A percentile compares a stretch with the other conserved stretches of the same genome.
Evolutionary conservation across 1,284 basidiomycete species (phyloP).

Genomic region (Apiotrichum montevideense): DNA sequence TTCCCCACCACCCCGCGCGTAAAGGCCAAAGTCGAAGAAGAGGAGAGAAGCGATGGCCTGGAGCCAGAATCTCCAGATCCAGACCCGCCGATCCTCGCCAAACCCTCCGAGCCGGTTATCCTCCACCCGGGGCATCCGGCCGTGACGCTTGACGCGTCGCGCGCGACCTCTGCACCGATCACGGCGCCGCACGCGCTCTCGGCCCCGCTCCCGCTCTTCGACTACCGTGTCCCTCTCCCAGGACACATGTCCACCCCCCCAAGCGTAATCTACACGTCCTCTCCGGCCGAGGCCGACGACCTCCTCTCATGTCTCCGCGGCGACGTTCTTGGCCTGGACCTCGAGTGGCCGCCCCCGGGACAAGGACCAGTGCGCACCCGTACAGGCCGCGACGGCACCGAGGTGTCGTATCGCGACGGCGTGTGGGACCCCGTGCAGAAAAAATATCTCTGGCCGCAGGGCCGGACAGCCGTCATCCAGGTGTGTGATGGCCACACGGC

Average conservation of each 20-base stretch:
- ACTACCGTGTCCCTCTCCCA: conserved; percentile 8
- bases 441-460: conserved; percentile 19
- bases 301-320: conserved; percentile 32
- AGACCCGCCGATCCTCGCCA: too few relatives aligned
- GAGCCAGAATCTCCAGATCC: too few relatives aligned
- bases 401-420: background rate
- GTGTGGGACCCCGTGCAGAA: conserved; percentile 12
- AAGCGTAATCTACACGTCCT: conserved; percentile 32
- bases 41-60: too few relatives aligned
- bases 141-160: too few relatives aligned
- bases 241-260: conserved; percentile 11
- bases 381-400: background rate
- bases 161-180: too few relatives aligned
- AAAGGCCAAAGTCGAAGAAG: too few relatives aligned
- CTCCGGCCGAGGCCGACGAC: conserved; percentile 29
- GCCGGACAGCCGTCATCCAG: conserved; percentile 44
- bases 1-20: too few relatives aligned
- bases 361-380: background rate
- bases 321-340: conserved; percentile 35
- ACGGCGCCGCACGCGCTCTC: too few relatives aligned
- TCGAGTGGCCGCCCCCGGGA: conserved; percentile 39
- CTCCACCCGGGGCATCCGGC: too few relatives aligned
- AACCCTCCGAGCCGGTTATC: too few relatives aligned
- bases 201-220: conserved; percentile 22
- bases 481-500: conserved; percentile 41